Evolutionary conservation across 176 grass and related monocot genomes (phyloP), one percentile per base, ranked within the genome.

Genomic region (Eragrostis nindensis): DNA sequence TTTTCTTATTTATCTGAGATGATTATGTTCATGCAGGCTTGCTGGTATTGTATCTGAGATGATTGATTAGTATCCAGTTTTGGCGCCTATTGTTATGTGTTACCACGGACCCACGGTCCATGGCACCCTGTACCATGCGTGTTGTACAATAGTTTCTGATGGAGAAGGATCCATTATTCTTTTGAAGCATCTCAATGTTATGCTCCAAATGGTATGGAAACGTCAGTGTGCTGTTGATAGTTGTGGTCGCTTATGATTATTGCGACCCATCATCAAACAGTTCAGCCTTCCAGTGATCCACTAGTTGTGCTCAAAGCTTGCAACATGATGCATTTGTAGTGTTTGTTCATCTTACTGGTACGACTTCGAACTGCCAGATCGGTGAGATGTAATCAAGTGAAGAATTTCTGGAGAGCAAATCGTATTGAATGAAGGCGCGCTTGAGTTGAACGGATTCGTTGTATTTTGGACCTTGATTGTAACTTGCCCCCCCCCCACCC

Each of bases 21-120:
- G 11, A 30, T 83, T 74, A 38, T 0, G n/a, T n/a, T n/a, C 75
- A 30, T 90, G 41, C 84, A 90, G 88, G 88, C 56, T 84, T 90
- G 25, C 29, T 90, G 80, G 54, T 75, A 75, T 80, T 79, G 25
- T 68, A 83, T 76, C 54, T 19, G 50, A 86, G 80, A 53, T 87
- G 63, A 91, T n/a, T 3, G 30, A 41, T 45, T 3, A 26, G 57
- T 68, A 71, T 53, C 72, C 47, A 47, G 48, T 65, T 69, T 63
- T 71, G 45, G 82, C 27, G 11, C 56, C 0, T 30, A 19, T 38
- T 64, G 24, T 81, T 65, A 29, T 66, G 72, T 56, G 59, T 11
- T 30, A 21, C 27, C 40, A 18, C n/a, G n/a, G n/a, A n/a, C n/a
- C n/a, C n/a, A n/a, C 8, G 13, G 24, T 47, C 44, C 62, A 53